Evolutionary conservation across 306 rosid species (phyloP), one percentile per base, ranked within the genome.

Genomic region (Cucurbita moschata): DNA sequence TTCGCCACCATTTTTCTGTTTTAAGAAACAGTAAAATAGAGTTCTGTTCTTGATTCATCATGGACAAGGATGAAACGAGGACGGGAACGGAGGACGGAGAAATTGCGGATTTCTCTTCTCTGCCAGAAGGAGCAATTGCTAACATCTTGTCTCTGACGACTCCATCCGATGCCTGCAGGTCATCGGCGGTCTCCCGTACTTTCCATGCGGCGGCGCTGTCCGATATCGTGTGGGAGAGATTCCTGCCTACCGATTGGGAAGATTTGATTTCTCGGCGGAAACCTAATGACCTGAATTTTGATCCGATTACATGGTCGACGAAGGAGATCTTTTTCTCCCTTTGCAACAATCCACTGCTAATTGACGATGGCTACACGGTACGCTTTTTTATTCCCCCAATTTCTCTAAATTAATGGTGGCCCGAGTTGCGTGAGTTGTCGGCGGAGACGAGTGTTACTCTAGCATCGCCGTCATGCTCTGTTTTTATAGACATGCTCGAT

Each of bases 121-220:
- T 76, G 42, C 79, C 79, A 10, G 79, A 76, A 66, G 79, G 64
- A 76, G 51, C 53, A 12, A 23, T 65, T 12, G 62, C 79, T 2
- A 3, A 76, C 64, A 64, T 51, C 11, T 53, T 76, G 16, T 76
- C 79, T 12, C 63, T 53, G 6, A 76, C 79, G 1, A 39, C 15
- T 21, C 72, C 79, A 5, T 42, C 19, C 3, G 79, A 76, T 40
- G 79, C n/a, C 6, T 66, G 73, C 30, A 18, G 65, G 53, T 39
- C 56, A 10, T 8, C 73, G 38, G 40, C 8, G 26, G 79, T 63
- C 64, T 65, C 79, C 23, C 65, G 43, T 15, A 15, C 13, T 51
- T 76, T 76, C 54, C 37, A 47, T 40, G 38, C 65, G 44, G 79
- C 79, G 49, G 57, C 73, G 10, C 64, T 40, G 68, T 76, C 79